Percentiles rank a stretch among this genome's conserved stretches.
Evolutionary conservation across 2,329 filamentous ascomycete genomes (phyloP).

Genomic region (Chrysosporium queenslandicum): DNA sequence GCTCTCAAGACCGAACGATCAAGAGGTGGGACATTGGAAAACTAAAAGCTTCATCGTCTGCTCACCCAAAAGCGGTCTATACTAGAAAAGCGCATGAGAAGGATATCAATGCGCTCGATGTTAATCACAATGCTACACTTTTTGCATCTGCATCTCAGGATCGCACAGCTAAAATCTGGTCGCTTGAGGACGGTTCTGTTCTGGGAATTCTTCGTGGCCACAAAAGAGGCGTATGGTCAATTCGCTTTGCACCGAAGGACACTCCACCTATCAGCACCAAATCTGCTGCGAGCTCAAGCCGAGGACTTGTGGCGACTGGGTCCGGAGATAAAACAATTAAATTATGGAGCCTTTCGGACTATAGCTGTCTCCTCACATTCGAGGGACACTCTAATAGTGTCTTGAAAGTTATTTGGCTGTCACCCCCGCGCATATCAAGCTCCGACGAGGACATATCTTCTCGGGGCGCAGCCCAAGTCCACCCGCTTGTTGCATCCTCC

Average conservation of each 20-base stretch:
- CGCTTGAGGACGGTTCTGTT: slow-evolving; percentile 76
- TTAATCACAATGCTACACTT: slow-evolving; percentile 61
- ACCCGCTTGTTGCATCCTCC: slow-evolving; percentile 59
- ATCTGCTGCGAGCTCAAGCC: slow-evolving; percentile 58
- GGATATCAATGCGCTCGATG: slow-evolving; percentile 90
- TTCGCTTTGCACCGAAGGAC: slow-evolving; percentile 73
- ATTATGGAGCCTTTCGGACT: slow-evolving; percentile 86
- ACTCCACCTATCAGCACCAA: slow-evolving; percentile 66
- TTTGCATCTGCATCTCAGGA: slow-evolving; percentile 97
- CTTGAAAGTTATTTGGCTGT: slow-evolving; percentile 83
- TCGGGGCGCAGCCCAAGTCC: slow-evolving; percentile 26
- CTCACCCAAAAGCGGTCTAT: slow-evolving; percentile 53
- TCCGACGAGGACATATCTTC: slow-evolving; percentile 25
- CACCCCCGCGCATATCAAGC: slow-evolving; percentile 36
- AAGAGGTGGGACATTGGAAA: slow-evolving; percentile 83
- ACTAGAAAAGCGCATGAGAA: slow-evolving; percentile 97
- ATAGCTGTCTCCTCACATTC: slow-evolving; percentile 84
- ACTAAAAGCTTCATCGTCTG: slow-evolving; percentile 28
- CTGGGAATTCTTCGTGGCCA: slow-evolving; percentile 87
- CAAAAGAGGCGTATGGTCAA: slow-evolving; percentile 89
- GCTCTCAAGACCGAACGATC: slow-evolving; percentile 88
- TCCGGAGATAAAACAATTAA: slow-evolving; percentile 95
- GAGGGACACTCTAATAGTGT: slow-evolving; percentile 96
- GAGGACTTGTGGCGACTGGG: slow-evolving; percentile 77
- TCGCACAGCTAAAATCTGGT: slow-evolving; percentile 95